phyloP scores from a whole-genome alignment of 164 flowering plant genomes.

The Sextonia rubra region DNA sequence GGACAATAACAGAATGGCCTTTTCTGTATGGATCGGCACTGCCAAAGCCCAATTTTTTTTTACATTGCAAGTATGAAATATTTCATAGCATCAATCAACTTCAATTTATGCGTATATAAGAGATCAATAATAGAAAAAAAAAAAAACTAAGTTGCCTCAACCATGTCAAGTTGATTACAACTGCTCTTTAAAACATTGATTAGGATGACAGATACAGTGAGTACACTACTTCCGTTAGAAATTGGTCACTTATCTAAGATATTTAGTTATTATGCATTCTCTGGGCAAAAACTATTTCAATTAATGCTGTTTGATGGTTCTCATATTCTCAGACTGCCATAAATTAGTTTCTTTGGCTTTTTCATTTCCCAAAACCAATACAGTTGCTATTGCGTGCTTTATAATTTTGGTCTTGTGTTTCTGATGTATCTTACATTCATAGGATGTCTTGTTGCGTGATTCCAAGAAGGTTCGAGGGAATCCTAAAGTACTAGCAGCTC shows the following conservation, averaged over 20 bases:
- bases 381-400: background rate
- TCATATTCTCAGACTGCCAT: background rate
- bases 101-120: too few species aligned
- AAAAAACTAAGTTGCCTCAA: background rate
- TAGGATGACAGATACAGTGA: background rate
- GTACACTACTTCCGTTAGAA: background rate
- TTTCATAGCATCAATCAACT: background rate
- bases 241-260: background rate
- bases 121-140: too few species aligned
- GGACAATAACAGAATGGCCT: background rate
- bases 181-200: background rate
- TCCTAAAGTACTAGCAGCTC: conserved; percentile 79
- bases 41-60: background rate
- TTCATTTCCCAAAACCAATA: background rate
- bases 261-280: background rate
- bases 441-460: conserved; percentile 84
- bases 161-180: background rate
- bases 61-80: background rate
- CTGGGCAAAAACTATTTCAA: background rate
- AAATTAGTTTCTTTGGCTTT: background rate
- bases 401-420: background rate
- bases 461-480: conserved; percentile 47
- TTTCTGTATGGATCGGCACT: background rate
- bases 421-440: conserved; percentile 16
- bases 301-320: too few species aligned